phyloP scores from a whole-genome alignment of 441 rosid species.

The Pelargonium australe region DNA sequence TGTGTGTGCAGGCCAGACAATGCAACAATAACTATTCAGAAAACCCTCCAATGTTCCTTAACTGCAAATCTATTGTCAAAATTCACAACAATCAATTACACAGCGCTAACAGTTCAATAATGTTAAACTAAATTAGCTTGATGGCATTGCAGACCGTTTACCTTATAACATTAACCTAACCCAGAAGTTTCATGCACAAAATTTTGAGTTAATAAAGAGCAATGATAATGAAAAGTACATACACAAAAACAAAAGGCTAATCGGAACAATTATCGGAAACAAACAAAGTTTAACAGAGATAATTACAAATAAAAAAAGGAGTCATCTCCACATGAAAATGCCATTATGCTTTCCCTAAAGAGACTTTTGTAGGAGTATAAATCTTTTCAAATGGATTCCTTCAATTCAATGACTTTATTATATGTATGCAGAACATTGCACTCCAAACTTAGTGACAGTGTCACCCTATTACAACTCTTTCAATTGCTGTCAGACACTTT shows the following conservation, averaged over 20 bases:
- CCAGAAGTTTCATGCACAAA: too few relatives aligned
- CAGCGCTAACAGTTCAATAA: neutral
- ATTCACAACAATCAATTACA: neutral
- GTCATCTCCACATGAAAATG: conserved; percentile 19
- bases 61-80: neutral
- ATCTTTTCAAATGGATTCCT: conserved; percentile 40
- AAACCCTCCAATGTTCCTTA: neutral
- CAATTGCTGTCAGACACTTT: conserved; percentile 26
- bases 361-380: conserved; percentile 23
- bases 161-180: too few relatives aligned
- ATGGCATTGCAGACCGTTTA: too few relatives aligned
- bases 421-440: conserved; percentile 21
- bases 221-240: too few relatives aligned
- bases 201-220: too few relatives aligned
- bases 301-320: too few relatives aligned
- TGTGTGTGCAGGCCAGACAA: neutral
- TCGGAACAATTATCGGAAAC: too few relatives aligned
- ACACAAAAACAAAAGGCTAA: too few relatives aligned
- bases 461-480: conserved; percentile 32
- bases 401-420: conserved; percentile 26
- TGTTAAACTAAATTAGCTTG: too few relatives aligned
- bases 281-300: too few relatives aligned
- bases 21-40: neutral
- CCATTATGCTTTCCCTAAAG: conserved; percentile 26
- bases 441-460: conserved; percentile 27